phyloP scores from a whole-genome alignment of 1,284 basidiomycete genomes.

The Grifola frondosa region DNA sequence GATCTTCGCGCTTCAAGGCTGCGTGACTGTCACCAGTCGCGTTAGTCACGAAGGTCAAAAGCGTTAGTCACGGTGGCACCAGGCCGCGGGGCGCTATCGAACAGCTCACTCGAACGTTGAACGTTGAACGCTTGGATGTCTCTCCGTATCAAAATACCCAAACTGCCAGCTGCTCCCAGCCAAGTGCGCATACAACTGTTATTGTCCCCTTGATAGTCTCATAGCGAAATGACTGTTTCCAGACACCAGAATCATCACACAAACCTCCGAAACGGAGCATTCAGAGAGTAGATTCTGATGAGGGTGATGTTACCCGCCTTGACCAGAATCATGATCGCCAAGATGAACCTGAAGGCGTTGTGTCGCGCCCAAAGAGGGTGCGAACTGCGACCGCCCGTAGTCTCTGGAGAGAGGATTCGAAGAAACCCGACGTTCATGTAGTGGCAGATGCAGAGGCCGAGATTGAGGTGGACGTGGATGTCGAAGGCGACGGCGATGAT shows the following conservation, averaged over 20 bases:
- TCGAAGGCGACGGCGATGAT: constrained; percentile 23
- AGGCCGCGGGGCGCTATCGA: no score
- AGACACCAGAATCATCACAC: constrained; percentile 17
- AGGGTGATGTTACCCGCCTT: constrained; percentile 9
- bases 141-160: no score
- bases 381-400: constrained; percentile 7
- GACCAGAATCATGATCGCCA: constrained; percentile 10
- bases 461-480: constrained; percentile 25
- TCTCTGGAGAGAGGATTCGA: constrained; percentile 12
- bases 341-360: constrained; percentile 4
- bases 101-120: no score
- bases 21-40: constrained; percentile 3
- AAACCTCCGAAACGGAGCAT: constrained; percentile 19
- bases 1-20: no score
- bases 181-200: no score
- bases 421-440: no score
- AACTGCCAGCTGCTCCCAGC: no score
- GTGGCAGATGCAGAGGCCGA: constrained; percentile 19
- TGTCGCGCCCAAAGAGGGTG: constrained; percentile 17
- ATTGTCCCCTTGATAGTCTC: no score
- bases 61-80: no score
- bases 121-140: no score
- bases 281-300: constrained; percentile 21
- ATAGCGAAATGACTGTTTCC: not conserved
- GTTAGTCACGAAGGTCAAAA: no score